Evolutionary conservation across 129 eudicot species (phyloP).

Genomic region (Centaurea solstitialis): DNA sequence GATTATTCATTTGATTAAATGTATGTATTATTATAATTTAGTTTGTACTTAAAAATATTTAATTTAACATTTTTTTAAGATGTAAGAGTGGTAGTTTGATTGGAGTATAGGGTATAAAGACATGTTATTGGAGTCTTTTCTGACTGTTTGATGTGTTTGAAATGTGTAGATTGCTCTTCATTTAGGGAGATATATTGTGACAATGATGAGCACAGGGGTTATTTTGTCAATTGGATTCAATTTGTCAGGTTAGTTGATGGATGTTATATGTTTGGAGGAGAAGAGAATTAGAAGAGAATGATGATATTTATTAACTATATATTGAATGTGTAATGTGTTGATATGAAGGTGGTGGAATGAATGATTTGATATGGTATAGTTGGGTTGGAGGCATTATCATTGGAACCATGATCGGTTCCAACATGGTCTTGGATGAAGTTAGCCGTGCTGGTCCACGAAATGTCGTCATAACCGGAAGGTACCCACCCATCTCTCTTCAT

Average conservation of each 20-base stretch:
- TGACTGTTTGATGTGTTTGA: neutral
- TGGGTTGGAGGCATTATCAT: conserved; percentile 97
- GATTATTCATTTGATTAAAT: neutral
- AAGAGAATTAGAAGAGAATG: too few species aligned
- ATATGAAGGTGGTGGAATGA: conserved; percentile 88
- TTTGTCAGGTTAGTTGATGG: conserved; percentile 63
- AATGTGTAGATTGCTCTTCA: conserved; percentile 67
- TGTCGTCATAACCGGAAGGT: conserved; percentile 98
- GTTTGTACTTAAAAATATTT: neutral
- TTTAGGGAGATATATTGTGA: conserved; percentile 87
- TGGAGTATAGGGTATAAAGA: neutral
- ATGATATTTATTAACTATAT: conserved; percentile 3
- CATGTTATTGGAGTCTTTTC: neutral
- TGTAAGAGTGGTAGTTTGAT: neutral
- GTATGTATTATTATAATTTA: neutral
- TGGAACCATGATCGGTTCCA: conserved; percentile 98
- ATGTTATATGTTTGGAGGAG: neutral
- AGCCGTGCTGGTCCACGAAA: conserved; percentile 95
- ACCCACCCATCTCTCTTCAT: too few species aligned
- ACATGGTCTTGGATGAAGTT: conserved; percentile 94
- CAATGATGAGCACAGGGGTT: conserved; percentile 98
- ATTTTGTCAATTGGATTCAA: conserved; percentile 75
- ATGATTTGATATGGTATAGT: conserved; percentile 93
- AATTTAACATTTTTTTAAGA: neutral
- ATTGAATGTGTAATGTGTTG: neutral